phyloP scores from a whole-genome alignment of 2,329 filamentous ascomycete species.

The Stachybotrys chlorohalonatus region DNA sequence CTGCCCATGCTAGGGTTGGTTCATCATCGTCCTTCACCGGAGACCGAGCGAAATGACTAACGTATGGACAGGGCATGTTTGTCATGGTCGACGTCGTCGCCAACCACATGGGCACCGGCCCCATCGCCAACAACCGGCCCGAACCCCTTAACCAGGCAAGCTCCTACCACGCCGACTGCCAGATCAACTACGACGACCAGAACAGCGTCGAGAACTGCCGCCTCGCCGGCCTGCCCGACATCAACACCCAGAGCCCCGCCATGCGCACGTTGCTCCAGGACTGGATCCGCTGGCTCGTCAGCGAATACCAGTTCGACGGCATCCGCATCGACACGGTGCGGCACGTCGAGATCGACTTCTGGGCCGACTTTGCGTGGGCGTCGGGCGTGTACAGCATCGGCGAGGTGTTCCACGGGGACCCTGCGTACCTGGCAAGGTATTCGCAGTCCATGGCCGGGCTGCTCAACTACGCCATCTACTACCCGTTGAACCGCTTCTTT shows the following conservation, averaged over 20 bases:
- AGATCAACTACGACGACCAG: constrained; percentile 45
- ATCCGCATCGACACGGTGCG: constrained; percentile 54
- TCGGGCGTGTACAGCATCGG: constrained; percentile 52
- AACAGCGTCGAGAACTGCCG: constrained; percentile 39
- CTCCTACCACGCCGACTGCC: constrained; percentile 54
- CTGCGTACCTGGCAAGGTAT: constrained; percentile 42
- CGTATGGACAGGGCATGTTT: constrained; percentile 24
- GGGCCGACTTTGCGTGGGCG: constrained; percentile 40
- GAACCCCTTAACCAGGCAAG: constrained; percentile 38
- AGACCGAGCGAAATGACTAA: not conserved
- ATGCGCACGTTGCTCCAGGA: constrained; percentile 42
- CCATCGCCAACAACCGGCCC: constrained; percentile 36
- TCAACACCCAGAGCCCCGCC: constrained; percentile 42
- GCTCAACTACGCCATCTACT: constrained; percentile 50
- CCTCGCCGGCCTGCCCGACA: constrained; percentile 51
- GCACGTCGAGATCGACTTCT: constrained; percentile 51
- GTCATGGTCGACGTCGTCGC: constrained; percentile 54
- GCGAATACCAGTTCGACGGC: constrained; percentile 53
- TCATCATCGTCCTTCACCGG: not conserved
- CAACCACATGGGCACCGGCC: constrained; percentile 47
- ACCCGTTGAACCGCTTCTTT: constrained; percentile 29
- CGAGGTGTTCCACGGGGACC: constrained; percentile 48
- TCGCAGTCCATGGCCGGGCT: constrained; percentile 46
- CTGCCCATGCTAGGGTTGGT: constrained; percentile 46
- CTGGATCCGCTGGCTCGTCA: constrained; percentile 52